phyloP scores from a whole-genome alignment of 1,139 yeast species.

The Suhomyces anneliseae region DNA sequence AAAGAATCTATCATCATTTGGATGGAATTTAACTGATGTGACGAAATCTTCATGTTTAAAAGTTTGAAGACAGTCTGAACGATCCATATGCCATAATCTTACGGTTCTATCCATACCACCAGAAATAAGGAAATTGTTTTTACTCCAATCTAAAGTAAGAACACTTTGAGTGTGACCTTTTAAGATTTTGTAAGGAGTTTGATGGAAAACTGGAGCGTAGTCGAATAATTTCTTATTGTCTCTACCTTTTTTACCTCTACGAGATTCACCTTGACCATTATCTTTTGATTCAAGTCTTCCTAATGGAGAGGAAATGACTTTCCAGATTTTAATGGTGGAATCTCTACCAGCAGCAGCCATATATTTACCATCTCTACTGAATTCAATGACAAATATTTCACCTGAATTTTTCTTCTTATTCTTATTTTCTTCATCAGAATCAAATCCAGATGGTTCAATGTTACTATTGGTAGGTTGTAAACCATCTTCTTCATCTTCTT shows the following conservation, averaged over 20 bases:
- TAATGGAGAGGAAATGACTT: slow-evolving; percentile 69
- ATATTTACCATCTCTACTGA: slow-evolving; percentile 76
- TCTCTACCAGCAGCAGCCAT: slow-evolving; percentile 85
- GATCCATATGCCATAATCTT: slow-evolving; percentile 79
- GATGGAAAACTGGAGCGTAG: slow-evolving; percentile 79
- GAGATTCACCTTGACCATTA: slow-evolving; percentile 5
- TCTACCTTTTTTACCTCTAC: slow-evolving; percentile 13
- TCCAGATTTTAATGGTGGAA: slow-evolving; percentile 68
- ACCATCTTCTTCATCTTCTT: slow-evolving; percentile 6
- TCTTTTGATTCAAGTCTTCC: slow-evolving; percentile 50
- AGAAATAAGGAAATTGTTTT: slow-evolving; percentile 74
- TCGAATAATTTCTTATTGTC: slow-evolving; percentile 20
- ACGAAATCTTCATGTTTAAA: slow-evolving; percentile 81
- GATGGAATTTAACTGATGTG: slow-evolving; percentile 80
- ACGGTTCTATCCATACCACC: slow-evolving; percentile 88
- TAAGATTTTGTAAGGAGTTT: slow-evolving; percentile 61
- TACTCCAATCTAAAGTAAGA: slow-evolving; percentile 82
- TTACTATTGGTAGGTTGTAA: neutral
- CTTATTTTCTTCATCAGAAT: slow-evolving; percentile 6
- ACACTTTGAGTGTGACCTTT: slow-evolving; percentile 71
- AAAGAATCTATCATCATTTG: slow-evolving; percentile 84
- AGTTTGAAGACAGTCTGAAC: slow-evolving; percentile 60
- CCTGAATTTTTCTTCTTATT: slow-evolving; percentile 19
- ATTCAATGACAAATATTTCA: slow-evolving; percentile 72
- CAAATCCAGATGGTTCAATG: neutral